These are phyloP conservation scores for Crithidia expoeki DNA, from an alignment of 208 protist genomes.

Conservation along the genomic window DNA sequence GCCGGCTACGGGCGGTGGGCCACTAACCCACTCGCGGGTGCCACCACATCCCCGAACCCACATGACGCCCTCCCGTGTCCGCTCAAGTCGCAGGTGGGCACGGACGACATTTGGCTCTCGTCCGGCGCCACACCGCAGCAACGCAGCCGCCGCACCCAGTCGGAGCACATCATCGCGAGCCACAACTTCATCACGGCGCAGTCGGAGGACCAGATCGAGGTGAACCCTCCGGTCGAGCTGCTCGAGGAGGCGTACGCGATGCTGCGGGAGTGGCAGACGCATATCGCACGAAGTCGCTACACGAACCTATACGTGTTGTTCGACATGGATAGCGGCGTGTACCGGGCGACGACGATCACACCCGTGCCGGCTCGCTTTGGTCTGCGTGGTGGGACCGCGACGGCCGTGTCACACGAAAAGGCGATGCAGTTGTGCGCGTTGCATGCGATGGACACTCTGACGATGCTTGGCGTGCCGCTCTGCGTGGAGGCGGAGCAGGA, in stretches of 20 bases:
- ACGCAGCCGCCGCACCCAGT: constrained; percentile 36
- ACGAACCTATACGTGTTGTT: constrained; percentile 78
- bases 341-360: constrained; percentile 69
- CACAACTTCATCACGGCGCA: constrained; percentile 62
- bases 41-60: constrained; percentile 28
- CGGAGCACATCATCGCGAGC: constrained; percentile 61
- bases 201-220: constrained; percentile 59
- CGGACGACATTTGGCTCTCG: constrained; percentile 72
- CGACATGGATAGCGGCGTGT: constrained; percentile 55
- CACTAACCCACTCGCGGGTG: constrained; percentile 40
- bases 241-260: constrained; percentile 54
- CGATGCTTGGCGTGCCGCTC: constrained; percentile 54
- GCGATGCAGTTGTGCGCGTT: constrained; percentile 72
- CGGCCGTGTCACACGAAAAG: constrained; percentile 51
- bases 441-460: constrained; percentile 77
- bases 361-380: constrained; percentile 69
- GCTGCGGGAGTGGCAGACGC: constrained; percentile 64
- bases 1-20: constrained; percentile 78
- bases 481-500: constrained; percentile 50
- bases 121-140: constrained; percentile 7
- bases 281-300: constrained; percentile 62
- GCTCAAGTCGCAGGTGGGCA: constrained; percentile 76
- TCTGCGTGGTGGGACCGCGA: constrained; percentile 69
- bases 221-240: constrained; percentile 57
- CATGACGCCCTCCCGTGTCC: constrained; percentile 68